These are phyloP conservation scores for Globisporangium radiosum DNA, from an alignment of 352 stramenopile genomes.

Conservation along the genomic window DNA sequence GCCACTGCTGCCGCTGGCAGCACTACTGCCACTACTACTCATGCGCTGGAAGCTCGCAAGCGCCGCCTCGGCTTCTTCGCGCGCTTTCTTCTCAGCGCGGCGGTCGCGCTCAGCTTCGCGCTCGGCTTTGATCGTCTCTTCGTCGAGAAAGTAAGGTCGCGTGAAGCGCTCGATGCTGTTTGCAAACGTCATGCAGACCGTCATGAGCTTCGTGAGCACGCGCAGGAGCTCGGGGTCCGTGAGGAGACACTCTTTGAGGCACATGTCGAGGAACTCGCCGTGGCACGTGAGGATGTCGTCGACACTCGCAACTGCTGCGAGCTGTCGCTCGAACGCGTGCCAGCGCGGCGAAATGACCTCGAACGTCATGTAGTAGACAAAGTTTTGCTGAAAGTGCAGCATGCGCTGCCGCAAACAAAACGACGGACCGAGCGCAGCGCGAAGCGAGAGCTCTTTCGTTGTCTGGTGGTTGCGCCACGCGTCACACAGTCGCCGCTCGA, in stretches of 20 bases:
- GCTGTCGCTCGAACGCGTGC: slow-evolving; percentile 85
- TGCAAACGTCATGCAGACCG: slow-evolving; percentile 92
- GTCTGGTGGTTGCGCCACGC: slow-evolving; percentile 95
- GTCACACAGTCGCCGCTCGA: slow-evolving; percentile 93
- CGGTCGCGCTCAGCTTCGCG: slow-evolving; percentile 69
- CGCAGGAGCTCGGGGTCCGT: slow-evolving; percentile 93
- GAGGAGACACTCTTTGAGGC: slow-evolving; percentile 96
- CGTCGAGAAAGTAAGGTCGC: slow-evolving; percentile 72
- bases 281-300: slow-evolving; percentile 95
- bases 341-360: slow-evolving; percentile 94
- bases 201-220: slow-evolving; percentile 95
- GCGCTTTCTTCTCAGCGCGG: slow-evolving; percentile 71
- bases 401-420: slow-evolving; percentile 97
- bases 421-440: slow-evolving; percentile 83
- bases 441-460: slow-evolving; percentile 87
- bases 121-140: slow-evolving; percentile 83
- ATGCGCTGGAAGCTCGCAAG: slow-evolving; percentile 48
- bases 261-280: slow-evolving; percentile 94
- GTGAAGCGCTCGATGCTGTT: slow-evolving; percentile 92
- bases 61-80: slow-evolving; percentile 72
- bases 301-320: slow-evolving; percentile 78
- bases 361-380: slow-evolving; percentile 98
- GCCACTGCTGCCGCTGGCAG: neutral
- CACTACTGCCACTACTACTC: neutral
- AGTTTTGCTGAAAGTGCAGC: slow-evolving; percentile 99